Evolutionary conservation across 176 grass and related monocot species (phyloP).

Genomic region (Carex parvula): DNA sequence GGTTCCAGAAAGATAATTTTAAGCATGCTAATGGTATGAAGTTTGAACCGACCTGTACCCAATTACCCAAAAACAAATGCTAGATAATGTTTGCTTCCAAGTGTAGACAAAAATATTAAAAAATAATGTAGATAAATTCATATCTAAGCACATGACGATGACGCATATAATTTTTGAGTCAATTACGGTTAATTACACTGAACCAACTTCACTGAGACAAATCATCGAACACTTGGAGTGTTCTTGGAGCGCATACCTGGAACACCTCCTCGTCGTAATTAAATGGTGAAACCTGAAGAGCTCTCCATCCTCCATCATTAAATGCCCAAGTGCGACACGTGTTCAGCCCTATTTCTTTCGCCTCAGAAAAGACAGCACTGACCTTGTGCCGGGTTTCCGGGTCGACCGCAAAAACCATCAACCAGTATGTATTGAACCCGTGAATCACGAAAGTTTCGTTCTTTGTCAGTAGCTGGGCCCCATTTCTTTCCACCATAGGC

Average conservation of each 20-base stretch:
- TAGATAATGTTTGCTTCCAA: neutral
- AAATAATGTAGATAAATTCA: too few species aligned
- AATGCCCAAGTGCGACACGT: constrained; percentile 90
- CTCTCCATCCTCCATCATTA: constrained; percentile 60
- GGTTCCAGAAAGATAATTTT: neutral
- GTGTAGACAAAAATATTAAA: neutral
- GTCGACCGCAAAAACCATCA: constrained; percentile 74
- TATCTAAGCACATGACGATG: neutral
- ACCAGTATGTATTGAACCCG: constrained; percentile 82
- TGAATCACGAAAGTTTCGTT: constrained; percentile 58
- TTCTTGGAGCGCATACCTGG: constrained; percentile 25
- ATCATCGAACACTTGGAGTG: neutral
- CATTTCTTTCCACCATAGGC: constrained; percentile 46
- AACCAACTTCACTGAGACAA: neutral
- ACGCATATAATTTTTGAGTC: neutral
- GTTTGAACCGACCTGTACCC: neutral
- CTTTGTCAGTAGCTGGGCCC: constrained; percentile 34
- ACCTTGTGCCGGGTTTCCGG: constrained; percentile 36
- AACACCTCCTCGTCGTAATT: constrained; percentile 59
- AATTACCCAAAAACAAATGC: neutral
- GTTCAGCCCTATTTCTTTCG: constrained; percentile 43
- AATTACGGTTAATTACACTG: neutral
- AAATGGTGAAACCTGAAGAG: constrained; percentile 55
- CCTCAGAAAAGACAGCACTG: constrained; percentile 42
- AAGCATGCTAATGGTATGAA: neutral